phyloP scores from a whole-genome alignment of 129 eudicot genomes.

The Dittrichia graveolens region DNA sequence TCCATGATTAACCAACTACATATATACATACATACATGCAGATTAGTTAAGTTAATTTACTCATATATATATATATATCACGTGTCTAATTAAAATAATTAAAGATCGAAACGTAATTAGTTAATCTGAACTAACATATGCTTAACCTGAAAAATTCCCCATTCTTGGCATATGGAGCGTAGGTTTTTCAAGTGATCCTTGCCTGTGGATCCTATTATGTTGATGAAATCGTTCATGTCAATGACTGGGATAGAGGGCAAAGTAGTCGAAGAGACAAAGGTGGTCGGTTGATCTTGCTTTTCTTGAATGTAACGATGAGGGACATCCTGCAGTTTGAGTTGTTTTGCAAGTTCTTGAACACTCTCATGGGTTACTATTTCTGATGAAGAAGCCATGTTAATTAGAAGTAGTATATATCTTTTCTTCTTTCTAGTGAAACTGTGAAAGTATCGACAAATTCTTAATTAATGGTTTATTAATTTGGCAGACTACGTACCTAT shows the following conservation, averaged over 20 bases:
- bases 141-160: slow-evolving; percentile 67
- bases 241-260: slow-evolving; percentile 49
- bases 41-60: neutral
- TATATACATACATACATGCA: neutral
- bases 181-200: slow-evolving; percentile 17
- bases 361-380: slow-evolving; percentile 28
- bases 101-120: neutral
- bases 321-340: slow-evolving; percentile 22
- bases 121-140: neutral
- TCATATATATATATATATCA: neutral
- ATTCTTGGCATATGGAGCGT: slow-evolving; percentile 35
- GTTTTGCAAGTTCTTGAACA: slow-evolving; percentile 49
- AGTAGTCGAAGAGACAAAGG: slow-evolving; percentile 24
- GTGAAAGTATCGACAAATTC: no score
- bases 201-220: neutral
- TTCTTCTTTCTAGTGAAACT: neutral
- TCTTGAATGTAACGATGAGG: slow-evolving; percentile 35
- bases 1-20: slow-evolving; percentile 62
- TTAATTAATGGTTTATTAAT: no score
- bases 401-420: neutral
- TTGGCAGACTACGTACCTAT: neutral
- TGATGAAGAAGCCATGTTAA: slow-evolving; percentile 29
- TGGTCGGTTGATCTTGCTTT: slow-evolving; percentile 30
- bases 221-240: slow-evolving; percentile 46
- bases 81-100: neutral